Evolutionary conservation across 1,284 basidiomycete genomes (phyloP).

Genomic region (Fomes fomentarius): DNA sequence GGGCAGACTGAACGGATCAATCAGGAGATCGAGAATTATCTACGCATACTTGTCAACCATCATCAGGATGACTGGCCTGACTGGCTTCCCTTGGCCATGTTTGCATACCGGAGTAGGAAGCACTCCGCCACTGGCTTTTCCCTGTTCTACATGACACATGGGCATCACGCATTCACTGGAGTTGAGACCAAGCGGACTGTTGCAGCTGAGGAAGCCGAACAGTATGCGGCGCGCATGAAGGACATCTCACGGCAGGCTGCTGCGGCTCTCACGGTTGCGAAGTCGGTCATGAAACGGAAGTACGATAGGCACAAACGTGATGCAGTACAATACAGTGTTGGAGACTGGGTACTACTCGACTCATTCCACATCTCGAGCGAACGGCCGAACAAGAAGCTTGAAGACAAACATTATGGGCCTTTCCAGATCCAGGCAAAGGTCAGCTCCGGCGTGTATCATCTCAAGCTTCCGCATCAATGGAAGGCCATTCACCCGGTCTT

Average conservation of each 20-base stretch:
- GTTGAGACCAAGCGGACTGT: background rate
- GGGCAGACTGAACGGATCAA: too few relatives aligned
- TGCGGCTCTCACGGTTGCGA: background rate
- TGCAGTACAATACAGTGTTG: slow-evolving; percentile 20
- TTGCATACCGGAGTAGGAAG: slow-evolving; percentile 26
- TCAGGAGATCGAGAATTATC: slow-evolving; percentile 32
- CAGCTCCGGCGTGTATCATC: slow-evolving; percentile 29
- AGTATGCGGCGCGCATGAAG: slow-evolving; percentile 7
- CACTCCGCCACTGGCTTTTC: slow-evolving; percentile 30
- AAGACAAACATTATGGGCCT: slow-evolving; percentile 36
- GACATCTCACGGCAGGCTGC: slow-evolving; percentile 4
- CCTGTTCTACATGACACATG: slow-evolving; percentile 32
- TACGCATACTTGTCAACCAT: slow-evolving; percentile 28
- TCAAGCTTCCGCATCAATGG: slow-evolving; percentile 36
- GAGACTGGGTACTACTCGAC: slow-evolving; percentile 36
- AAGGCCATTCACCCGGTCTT: slow-evolving; percentile 41
- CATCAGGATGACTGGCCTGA: slow-evolving; percentile 37
- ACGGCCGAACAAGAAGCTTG: slow-evolving; percentile 37
- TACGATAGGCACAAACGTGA: slow-evolving; percentile 1
- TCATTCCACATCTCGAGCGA: slow-evolving; percentile 32
- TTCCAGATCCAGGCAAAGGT: slow-evolving; percentile 35
- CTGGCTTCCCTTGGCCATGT: slow-evolving; percentile 31
- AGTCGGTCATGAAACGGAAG: slow-evolving; percentile 9
- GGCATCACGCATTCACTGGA: slow-evolving; percentile 7
- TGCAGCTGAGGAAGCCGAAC: background rate